Base-by-base conservation (phyloP, 495 filamentous ascomycete genomes). In the Lineolata rhizophorae region DNA sequence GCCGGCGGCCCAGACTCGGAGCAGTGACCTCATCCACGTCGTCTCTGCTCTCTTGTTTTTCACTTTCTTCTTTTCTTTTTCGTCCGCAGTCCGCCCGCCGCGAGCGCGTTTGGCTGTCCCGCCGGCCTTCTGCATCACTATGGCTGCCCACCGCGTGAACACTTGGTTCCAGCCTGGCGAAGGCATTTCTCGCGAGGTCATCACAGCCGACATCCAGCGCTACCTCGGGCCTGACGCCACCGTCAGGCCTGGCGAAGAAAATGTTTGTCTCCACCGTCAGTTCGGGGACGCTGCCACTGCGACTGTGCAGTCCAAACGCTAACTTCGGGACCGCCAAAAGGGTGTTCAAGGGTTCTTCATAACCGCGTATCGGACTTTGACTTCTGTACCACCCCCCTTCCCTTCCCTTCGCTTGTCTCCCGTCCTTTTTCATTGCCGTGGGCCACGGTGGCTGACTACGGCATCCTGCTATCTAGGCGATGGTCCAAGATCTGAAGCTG, bases 141-240 rank as follows among this genome's bases (percentile, higher is more conserved):
- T n/a, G n/a, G n/a, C n/a, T n/a, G n/a, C n/a, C n/a, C n/a, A 25
- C 8, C 22, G 22, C 8, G 12, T 25, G 22, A 25, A 32, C 19
- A 32, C 10, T 9, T 55, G 52, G 52, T 92, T 90, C 52, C 70
- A 85, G 34, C 74, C 75, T 16, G 78, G 77, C 41, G 77, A 87
- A 42, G 81, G 82, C 45, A 93, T 93, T 52, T 76, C 78, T 53
- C 69, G 83, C 38, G 79, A 93, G 53, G 83, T 93, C 46, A 87
- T 93, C 55, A 79, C 81, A 48, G 76, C 82, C 49, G 82, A 93
- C 57, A 85, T 93, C 38, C 90, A 82, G 61, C 75, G 81, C 51
- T 92, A 87, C 49, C 69, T 93, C 36, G 83, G 82, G 42, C 79
- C 78, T 47, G 83, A 93, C 64, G 83, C 83, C 20, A 66, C 83